phyloP scores from a whole-genome alignment of 768 basidiomycete genomes.

The Serendipita sp. region DNA sequence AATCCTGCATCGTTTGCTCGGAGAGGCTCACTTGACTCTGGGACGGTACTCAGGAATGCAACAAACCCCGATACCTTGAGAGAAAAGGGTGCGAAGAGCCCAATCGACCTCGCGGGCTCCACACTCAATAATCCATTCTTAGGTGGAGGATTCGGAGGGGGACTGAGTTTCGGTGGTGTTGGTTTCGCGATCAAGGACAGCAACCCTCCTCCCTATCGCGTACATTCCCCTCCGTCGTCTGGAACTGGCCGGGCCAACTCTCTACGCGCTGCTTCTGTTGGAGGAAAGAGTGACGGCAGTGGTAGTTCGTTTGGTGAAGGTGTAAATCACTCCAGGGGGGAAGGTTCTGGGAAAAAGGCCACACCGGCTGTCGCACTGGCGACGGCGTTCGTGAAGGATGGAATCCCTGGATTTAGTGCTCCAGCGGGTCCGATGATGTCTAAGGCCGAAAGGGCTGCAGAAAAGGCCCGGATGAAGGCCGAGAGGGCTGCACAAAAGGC shows the following conservation, averaged over 20 bases:
- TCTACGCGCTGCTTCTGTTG: background rate
- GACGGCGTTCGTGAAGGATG: background rate
- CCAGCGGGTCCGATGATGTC: background rate
- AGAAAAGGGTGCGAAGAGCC: background rate
- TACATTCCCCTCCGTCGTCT: conserved; percentile 1
- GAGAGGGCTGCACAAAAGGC: conserved; percentile 3
- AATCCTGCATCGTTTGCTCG: too few species aligned
- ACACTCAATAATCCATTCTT: background rate
- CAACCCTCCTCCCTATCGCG: conserved; percentile 1
- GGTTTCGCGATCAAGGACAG: background rate
- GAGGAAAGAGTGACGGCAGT: conserved; percentile 1
- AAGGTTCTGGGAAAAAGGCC: background rate
- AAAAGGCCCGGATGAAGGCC: background rate
- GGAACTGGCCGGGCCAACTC: background rate
- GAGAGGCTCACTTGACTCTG: background rate
- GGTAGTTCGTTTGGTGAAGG: conserved; percentile 3
- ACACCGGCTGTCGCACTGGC: conserved; percentile 3
- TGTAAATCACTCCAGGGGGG: background rate
- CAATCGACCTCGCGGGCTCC: background rate
- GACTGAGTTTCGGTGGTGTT: conserved; percentile 3
- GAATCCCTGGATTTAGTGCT: background rate
- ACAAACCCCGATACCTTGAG: background rate
- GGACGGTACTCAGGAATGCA: background rate
- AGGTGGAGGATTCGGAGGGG: background rate
- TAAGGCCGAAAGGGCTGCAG: background rate